Conservation (phyloP, 306 rosid species). For the Cicer chorassanicum region DNA sequence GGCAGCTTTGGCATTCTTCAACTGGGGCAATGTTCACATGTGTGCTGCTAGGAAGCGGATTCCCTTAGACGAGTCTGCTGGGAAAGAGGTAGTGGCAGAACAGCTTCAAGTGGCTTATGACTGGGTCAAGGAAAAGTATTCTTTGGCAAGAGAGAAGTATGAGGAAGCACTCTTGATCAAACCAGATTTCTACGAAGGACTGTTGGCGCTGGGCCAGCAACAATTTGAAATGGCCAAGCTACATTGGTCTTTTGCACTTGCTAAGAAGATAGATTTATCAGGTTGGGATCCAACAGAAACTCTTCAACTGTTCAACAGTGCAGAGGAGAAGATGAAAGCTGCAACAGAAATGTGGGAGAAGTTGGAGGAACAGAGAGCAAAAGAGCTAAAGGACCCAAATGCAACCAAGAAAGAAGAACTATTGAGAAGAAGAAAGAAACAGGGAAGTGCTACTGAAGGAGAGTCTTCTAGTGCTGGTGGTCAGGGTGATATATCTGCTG, state of each 20-base stretch:
- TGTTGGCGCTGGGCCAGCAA: conserved; percentile 93
- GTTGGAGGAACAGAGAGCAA: conserved; percentile 88
- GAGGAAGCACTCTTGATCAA: conserved; percentile 87
- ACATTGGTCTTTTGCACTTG: conserved; percentile 94
- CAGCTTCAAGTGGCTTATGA: conserved; percentile 92
- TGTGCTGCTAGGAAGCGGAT: conserved; percentile 96
- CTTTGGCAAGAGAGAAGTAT: conserved; percentile 85
- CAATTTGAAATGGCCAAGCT: conserved; percentile 98
- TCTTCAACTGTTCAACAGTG: conserved; percentile 75
- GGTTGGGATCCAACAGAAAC: conserved; percentile 81
- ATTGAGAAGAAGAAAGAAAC: conserved; percentile 78
- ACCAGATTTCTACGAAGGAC: conserved; percentile 94
- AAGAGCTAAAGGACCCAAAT: conserved; percentile 82
- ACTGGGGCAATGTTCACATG: conserved; percentile 98
- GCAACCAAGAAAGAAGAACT: conserved; percentile 82
- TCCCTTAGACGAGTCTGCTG: conserved; percentile 87
- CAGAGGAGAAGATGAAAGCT: conserved; percentile 90
- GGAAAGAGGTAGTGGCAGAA: conserved; percentile 70
- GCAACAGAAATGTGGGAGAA: conserved; percentile 99
- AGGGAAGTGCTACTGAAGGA: conserved; percentile 59
- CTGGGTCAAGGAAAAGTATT: conserved; percentile 95
- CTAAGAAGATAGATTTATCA: conserved; percentile 80
- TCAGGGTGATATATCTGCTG: conserved; percentile 67
- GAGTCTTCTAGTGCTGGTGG: conserved; percentile 62
- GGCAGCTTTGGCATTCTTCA: conserved; percentile 93